These are phyloP conservation scores for Ogataea saltuana DNA, from an alignment of 805 yeast genomes.

Conservation along the genomic window DNA sequence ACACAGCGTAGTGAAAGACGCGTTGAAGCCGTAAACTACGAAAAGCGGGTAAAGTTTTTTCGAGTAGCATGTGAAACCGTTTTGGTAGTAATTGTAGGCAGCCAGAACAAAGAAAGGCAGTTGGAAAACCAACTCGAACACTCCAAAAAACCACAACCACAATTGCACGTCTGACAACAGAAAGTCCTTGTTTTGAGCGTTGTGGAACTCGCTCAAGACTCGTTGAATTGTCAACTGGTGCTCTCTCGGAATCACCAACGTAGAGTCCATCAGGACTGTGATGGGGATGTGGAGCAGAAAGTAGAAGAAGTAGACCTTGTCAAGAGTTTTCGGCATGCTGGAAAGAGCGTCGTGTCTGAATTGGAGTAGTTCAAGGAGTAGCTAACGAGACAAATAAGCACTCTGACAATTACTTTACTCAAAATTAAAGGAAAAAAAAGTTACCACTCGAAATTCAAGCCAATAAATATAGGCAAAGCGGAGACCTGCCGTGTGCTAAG, in stretches of 20 bases:
- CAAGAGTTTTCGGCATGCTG: too few species aligned
- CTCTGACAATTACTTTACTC: too few species aligned
- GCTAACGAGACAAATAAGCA: too few species aligned
- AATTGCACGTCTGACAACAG: constrained; percentile 48
- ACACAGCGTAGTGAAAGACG: constrained; percentile 72
- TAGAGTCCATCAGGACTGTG: constrained; percentile 73
- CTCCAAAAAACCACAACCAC: constrained; percentile 47
- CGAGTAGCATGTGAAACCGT: constrained; percentile 19
- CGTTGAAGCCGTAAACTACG: constrained; percentile 77
- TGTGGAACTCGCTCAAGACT: constrained; percentile 56
- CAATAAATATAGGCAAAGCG: too few species aligned
- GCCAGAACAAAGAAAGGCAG: constrained; percentile 61
- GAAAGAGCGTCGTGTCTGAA: too few species aligned
- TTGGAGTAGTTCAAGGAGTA: too few species aligned
- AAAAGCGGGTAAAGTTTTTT: constrained; percentile 34
- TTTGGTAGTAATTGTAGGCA: background rate
- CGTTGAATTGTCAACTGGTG: constrained; percentile 51
- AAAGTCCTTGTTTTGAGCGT: constrained; percentile 68
- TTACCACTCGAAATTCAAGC: too few species aligned
- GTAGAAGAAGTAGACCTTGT: constrained; percentile 29
- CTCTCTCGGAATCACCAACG: constrained; percentile 61
- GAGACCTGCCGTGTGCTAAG: too few species aligned
- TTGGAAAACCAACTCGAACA: constrained; percentile 3
- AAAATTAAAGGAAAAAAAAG: too few species aligned
- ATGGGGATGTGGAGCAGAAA: constrained; percentile 68